Percentiles rank a stretch among this genome's conserved stretches.
These are phyloP conservation scores for Dichomitus squalens DNA, from an alignment of 1,284 basidiomycete species.

Conservation along the genomic window DNA sequence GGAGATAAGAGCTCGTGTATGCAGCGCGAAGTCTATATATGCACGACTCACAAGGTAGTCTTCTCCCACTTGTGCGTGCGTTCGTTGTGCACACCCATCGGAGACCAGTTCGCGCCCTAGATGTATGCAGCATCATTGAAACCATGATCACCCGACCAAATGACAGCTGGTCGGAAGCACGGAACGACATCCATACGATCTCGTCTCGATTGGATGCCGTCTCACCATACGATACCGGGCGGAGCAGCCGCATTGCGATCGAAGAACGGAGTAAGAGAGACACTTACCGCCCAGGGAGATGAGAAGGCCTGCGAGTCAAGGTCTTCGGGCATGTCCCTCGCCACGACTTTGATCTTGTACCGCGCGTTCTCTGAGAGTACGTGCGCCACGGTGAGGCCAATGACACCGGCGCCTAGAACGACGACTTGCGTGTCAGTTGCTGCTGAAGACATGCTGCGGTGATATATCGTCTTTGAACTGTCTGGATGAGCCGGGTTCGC, in stretches of 20 bases:
- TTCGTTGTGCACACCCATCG: constrained; percentile 46
- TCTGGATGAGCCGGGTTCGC: too few relatives aligned
- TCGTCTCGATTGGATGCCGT: not conserved
- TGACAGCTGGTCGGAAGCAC: not conserved
- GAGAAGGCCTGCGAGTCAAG: constrained; percentile 61
- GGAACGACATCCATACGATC: not conserved
- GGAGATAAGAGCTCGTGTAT: not conserved
- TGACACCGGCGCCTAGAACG: constrained; percentile 56
- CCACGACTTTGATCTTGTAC: constrained; percentile 59
- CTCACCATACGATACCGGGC: too few relatives aligned
- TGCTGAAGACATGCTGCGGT: constrained; percentile 7
- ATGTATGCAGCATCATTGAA: not conserved
- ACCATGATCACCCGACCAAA: not conserved
- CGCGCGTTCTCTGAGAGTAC: constrained; percentile 32
- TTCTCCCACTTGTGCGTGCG: constrained; percentile 44
- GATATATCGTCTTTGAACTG: too few relatives aligned
- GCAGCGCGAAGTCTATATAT: not conserved
- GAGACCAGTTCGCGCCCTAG: constrained; percentile 71
- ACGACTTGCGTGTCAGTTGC: constrained; percentile 34
- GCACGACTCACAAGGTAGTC: constrained; percentile 45
- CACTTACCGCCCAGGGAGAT: constrained; percentile 71
- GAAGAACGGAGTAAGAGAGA: not conserved
- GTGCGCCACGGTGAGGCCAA: constrained; percentile 48
- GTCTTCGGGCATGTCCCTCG: constrained; percentile 69
- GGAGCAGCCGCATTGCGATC: not conserved